Evolutionary conservation across 75 land plant genomes (phyloP), one percentile per base, ranked within the genome.

Genomic region (Ceratopteris richardii): DNA sequence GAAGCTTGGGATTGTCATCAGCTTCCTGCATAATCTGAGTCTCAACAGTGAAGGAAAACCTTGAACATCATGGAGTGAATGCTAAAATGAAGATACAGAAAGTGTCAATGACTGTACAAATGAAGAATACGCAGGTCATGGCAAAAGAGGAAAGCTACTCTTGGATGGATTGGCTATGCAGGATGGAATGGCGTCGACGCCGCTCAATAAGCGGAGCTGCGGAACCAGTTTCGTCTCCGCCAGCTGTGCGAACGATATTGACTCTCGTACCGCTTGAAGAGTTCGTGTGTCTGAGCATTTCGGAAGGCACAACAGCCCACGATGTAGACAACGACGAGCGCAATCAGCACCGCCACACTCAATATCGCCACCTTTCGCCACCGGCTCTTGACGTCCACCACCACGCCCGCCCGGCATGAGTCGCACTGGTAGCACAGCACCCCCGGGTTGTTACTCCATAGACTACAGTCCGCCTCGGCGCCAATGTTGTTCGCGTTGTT

Each of bases 301-400:
- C 89, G 63, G 75, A 85, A 85, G 0, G 89, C 89, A 20, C 85
- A 86, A 67, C 90, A 86, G 1, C 90, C 90, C 21, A 86, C 31
- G 18, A 79, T 63, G 64, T 82, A 86, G 44, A 82, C 82, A 22
- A 82, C 57, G 42, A 86, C 55, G 58, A 86, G 85, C 67, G 76
- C 66, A 25, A 82, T 31, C 19, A 86, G 75, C 70, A 77, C 69
- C 25, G 79, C 61, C 44, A 79, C 64, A 57, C 77, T 79, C 50
- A 86, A 12, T 22, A 71, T 39, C 1, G 90, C 90, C 13, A 79
- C 78, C 66, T 74, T 86, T 55, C 75, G 77, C 85, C 90, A 86
- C 43, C 77, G 63, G 14, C 59, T 57, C 73, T 79, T 86, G 29
- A 86, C 23, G 65, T 71, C 73, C 20, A 71, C 75, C n/a, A 82